phyloP scores from a whole-genome alignment of 2,329 filamentous ascomycete genomes.

The Cladosporium sphaerospermum region DNA sequence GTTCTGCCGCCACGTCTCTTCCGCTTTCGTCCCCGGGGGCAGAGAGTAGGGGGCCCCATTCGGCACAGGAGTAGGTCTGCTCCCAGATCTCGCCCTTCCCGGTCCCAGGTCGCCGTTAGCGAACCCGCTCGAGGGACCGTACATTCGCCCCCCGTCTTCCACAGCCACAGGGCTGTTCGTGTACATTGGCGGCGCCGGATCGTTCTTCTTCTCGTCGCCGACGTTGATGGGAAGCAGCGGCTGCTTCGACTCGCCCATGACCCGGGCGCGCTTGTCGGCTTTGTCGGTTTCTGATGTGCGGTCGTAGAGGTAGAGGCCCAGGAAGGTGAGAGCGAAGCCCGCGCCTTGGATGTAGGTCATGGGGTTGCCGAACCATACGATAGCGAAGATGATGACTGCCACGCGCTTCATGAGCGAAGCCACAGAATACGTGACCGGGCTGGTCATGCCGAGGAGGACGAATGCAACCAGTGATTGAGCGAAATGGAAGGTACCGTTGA shows the following conservation, averaged over 20 bases:
- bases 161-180: conserved; percentile 18
- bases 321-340: conserved; percentile 81
- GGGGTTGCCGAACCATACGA: conserved; percentile 90
- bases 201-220: conserved; percentile 27
- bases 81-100: conserved; percentile 6
- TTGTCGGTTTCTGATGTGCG: conserved; percentile 82
- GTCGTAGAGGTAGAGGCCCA: conserved; percentile 93
- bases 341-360: conserved; percentile 77
- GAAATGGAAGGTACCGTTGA: conserved; percentile 97
- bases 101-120: conserved; percentile 22
- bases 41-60: conserved; percentile 37
- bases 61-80: conserved; percentile 6
- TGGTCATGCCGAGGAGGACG: conserved; percentile 83
- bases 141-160: conserved; percentile 14
- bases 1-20: conserved; percentile 68
- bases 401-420: conserved; percentile 95
- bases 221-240: conserved; percentile 60
- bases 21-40: conserved; percentile 73
- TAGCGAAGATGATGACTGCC: conserved; percentile 90
- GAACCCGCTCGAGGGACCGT: conserved; percentile 25
- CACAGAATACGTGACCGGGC: conserved; percentile 94
- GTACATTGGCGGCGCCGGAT: conserved; percentile 15
- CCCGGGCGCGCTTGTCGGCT: conserved; percentile 69
- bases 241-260: conserved; percentile 54
- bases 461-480: conserved; percentile 95